A percentile compares a stretch with the other conserved stretches of the same genome.
Evolutionary conservation across 352 stramenopile species (phyloP).

Genomic region (Phytopythium litorale): DNA sequence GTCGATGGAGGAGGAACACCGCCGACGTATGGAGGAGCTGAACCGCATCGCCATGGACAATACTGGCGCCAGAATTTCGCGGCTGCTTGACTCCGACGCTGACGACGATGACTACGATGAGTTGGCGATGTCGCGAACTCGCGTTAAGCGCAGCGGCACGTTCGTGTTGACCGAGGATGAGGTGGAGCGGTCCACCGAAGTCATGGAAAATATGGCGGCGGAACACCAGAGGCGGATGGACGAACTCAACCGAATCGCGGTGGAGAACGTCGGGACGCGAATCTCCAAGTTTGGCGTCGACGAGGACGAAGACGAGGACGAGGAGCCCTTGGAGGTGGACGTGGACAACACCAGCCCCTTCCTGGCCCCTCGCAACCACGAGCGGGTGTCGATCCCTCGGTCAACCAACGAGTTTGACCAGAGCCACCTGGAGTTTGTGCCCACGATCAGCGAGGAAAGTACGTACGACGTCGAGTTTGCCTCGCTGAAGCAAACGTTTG

Average conservation of each 20-base stretch:
- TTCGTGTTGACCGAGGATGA: conserved; percentile 38
- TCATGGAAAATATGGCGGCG: conserved; percentile 23
- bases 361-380: background rate
- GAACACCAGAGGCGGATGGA: conserved; percentile 23
- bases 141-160: conserved; percentile 48
- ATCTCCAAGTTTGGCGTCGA: conserved; percentile 15
- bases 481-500: conserved; percentile 15
- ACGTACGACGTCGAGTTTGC: conserved; percentile 9
- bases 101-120: conserved; percentile 39
- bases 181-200: conserved; percentile 20
- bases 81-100: conserved; percentile 26
- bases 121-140: conserved; percentile 20
- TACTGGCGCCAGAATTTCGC: conserved; percentile 41
- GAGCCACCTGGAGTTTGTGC: conserved; percentile 15
- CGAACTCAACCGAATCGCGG: conserved; percentile 19
- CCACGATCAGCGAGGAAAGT: conserved; percentile 15
- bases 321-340: conserved; percentile 1
- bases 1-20: conserved; percentile 46
- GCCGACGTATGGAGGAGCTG: conserved; percentile 63
- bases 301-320: conserved; percentile 4
- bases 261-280: conserved; percentile 18
- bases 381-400: conserved; percentile 9
- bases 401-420: conserved; percentile 11
- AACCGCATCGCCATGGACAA: conserved; percentile 41
- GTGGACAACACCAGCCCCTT: conserved; percentile 2